Base-by-base conservation (phyloP, 2,329 filamentous ascomycete species). In the Spiromastix sp. region DNA sequence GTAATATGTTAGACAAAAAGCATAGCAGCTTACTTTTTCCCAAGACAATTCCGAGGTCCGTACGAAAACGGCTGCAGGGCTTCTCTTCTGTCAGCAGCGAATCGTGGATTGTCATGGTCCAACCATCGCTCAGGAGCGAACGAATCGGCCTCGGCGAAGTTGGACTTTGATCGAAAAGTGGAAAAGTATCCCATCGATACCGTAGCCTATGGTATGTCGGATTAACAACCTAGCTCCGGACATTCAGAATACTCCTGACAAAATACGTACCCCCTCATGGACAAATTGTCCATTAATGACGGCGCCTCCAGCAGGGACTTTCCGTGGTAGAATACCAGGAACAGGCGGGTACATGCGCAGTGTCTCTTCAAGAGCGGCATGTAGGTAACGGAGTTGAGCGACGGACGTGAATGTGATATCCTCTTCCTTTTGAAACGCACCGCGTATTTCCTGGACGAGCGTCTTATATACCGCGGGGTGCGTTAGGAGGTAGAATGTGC, bases 101-200 rank as follows among this genome's bases (percentile, higher is more conserved):
- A 72, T 2, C 40, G 26, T 1, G 36, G 30, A 18, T 52, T 33
- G n/a, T n/a, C n/a, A n/a, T n/a, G n/a, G 2, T 40, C 32, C 1
- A 66, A 46, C 56, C 65, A 73, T 0, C 70, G 57, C 45, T 74
- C 67, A 0, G 71, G 71, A 4, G 52, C 55, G 44, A 63, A 75
- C 0, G 46, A 48, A 15, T 63, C 51, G 0, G 70, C 61, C 1
- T 67, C 54, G 7, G 52, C 54, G 46, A 70, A 74, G 43, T 68
- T 56, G 7, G 51, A 46, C 2, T 59, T 52, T 32, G 61, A 62
- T 40, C 61, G 61, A 42, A 64, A 64, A n/a, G 63, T 52, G 2
- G 65, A 54, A 46, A 56, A 68, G 22, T 71, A 66, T 28, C 60
- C 57, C 1, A 70, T 52, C 1, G 57, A 54, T 0, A 71, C 55